Evolutionary conservation across 164 flowering plant genomes (phyloP).

Genomic region (Tetracentron sinense): DNA sequence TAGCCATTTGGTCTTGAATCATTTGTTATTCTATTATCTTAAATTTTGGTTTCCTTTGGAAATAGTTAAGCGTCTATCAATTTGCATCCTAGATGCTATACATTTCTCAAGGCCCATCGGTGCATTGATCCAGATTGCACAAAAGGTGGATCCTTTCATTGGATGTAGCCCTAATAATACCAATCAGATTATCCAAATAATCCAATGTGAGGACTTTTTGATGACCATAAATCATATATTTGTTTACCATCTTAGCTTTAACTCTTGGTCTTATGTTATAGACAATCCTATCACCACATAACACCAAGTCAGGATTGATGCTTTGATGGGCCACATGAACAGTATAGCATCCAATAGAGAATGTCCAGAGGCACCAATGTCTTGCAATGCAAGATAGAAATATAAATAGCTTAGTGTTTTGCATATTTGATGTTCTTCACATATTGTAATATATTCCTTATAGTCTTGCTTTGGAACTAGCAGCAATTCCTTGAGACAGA

Average conservation of each 20-base stretch:
- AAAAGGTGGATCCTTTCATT: too few species aligned
- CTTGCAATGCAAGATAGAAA: too few species aligned
- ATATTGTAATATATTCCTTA: not conserved
- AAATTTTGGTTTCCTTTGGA: not conserved
- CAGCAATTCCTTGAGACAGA: conserved; percentile 67
- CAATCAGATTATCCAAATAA: not conserved
- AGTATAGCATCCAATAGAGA: not conserved
- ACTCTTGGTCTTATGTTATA: too few species aligned
- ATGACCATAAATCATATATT: not conserved
- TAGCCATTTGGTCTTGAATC: not conserved
- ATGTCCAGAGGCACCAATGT: too few species aligned
- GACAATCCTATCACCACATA: too few species aligned
- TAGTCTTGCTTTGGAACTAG: conserved; percentile 15
- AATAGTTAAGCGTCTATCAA: not conserved
- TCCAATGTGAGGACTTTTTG: not conserved
- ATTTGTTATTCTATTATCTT: not conserved
- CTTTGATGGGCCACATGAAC: not conserved
- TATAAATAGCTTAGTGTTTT: too few species aligned
- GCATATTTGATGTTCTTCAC: too few species aligned
- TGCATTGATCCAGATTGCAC: not conserved
- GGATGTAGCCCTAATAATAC: too few species aligned
- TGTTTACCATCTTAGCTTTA: too few species aligned
- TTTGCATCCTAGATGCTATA: not conserved
- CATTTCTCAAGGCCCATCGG: not conserved
- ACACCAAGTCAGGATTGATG: not conserved